Evolutionary conservation across 2,329 filamentous ascomycete species (phyloP), one percentile per base, ranked within the genome.

Genomic region (Stagonosporopsis chrysanthemi): DNA sequence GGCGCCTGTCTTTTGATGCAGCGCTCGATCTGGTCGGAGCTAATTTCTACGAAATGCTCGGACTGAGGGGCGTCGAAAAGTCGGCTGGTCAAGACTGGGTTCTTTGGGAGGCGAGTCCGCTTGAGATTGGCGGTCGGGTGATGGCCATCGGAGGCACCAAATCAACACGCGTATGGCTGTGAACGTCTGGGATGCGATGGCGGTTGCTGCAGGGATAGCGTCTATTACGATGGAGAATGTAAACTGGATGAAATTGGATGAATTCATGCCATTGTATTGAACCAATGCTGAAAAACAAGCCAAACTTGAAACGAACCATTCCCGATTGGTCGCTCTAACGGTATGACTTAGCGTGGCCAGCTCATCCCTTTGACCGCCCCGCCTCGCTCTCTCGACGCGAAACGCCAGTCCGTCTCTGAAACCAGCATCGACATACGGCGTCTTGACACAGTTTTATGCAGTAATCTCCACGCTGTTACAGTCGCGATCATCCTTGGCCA

Each of bases 21-120:
- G 87, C 87, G 0, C 62, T 89, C 47, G 83, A 80, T 29, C 73
- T 90, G 35, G 81, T 88, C 1, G 83, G 84, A 23, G 72, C 66
- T 12, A 88, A 87, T 61, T 75, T 89, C 3, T 84, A 84, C 66
- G 79, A 81, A 60, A 80, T 89, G 11, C 72, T 90, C 12, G 86
- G 86, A 0, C 62, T 84, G 1, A 64, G 79, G 7, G 26, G 63
- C 23, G 43, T 58, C 31, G 54, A 56, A n/a, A 26, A 23, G 58
- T 72, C 35, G 60, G 57, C 29, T 62, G 67, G 49, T 59, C 61
- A 33, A 63, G 77, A 89, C 61, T 90, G 88, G 75, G 79, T 88
- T 3, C 79, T 90, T 6, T 86, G 81, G 49, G 87, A 90, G 68
- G 86, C 86, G 0, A 86, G 79, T 63, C 88, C 88, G 19, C 67